Evolutionary conservation across 768 basidiomycete species (phyloP).

Genomic region (Naganishia kalamii): DNA sequence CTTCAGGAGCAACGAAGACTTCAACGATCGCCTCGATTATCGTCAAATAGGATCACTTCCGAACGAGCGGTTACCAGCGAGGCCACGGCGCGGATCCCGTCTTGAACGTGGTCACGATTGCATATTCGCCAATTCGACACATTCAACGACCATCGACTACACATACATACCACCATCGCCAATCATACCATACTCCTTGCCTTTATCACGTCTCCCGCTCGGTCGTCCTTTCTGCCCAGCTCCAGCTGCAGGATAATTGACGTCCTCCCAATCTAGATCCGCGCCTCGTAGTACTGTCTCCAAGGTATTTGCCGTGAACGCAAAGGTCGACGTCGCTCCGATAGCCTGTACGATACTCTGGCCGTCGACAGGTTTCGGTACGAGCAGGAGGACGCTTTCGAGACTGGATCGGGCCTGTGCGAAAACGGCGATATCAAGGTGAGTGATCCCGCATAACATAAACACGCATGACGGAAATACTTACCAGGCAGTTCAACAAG

Average conservation of each 20-base stretch:
- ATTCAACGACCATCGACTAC: not conserved
- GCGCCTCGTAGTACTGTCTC: not conserved
- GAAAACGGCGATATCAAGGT: too few species aligned
- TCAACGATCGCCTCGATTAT: too few species aligned
- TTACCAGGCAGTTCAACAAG: not conserved
- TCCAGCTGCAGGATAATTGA: not conserved
- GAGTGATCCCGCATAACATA: too few species aligned
- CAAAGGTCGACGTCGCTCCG: not conserved
- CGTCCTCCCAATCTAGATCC: not conserved
- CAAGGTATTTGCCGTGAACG: not conserved
- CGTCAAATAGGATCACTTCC: too few species aligned
- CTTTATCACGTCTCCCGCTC: not conserved
- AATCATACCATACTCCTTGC: not conserved
- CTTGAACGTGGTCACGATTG: too few species aligned
- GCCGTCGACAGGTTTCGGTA: constrained; percentile 4
- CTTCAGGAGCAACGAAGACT: too few species aligned
- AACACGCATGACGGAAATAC: too few species aligned
- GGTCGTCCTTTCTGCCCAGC: not conserved
- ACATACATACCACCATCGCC: constrained; percentile 13
- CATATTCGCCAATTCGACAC: too few species aligned
- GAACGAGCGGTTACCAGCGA: too few species aligned
- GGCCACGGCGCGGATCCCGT: too few species aligned
- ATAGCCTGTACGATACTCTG: not conserved
- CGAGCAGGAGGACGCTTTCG: not conserved
- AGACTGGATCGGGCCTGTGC: not conserved